Base-by-base conservation (phyloP, 1,284 basidiomycete genomes). In the Sanghuangporus weigelae region DNA sequence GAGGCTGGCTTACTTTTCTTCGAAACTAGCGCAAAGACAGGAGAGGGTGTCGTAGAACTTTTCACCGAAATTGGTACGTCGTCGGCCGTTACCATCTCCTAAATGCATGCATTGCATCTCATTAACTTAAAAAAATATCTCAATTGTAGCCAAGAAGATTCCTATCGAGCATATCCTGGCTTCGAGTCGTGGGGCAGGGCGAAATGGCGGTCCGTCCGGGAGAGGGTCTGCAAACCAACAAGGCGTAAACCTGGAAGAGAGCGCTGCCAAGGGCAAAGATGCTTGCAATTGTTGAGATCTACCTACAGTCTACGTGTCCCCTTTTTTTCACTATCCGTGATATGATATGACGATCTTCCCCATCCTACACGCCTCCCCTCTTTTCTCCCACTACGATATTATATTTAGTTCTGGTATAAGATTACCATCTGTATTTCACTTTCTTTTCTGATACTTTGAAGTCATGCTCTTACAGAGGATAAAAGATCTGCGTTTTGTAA, bases 11-110 rank as follows among this genome's bases (percentile, higher is more conserved):
- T 99, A 62, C 79, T 99, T 62, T 99, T 99, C 83, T 98, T 98
- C 71, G 96, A 99, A 81, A 98, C 96, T 21, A 93, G 90, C 72
- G 96, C 96, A 49, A 99, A 99, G 88, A 97, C 95, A 8, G 97
- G 97, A 46, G 92, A 96, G 70, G 96, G 96, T 54, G 87, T 99
- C 60, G 90, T 96, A 54, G 96, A 99, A 73, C 88, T 99, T 39
- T 99, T 99, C 74, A 99, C 96, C 7, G 97, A 99, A 77, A 97
- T 98, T 72, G 95, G 95, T 96, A 66, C 66, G 88, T 77, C 10
- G 35, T 63, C 73, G 74, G 54, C 19, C 59, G 57, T 57, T 59
- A 44, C 16, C 31, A 48, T 62, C 31, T 60, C 51, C 65, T 39
- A 53, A 42, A n/a, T 36, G 63, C 36, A 59, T 26, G 23, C 23